Evolutionary conservation across 2,329 filamentous ascomycete species (phyloP), one percentile per base, ranked within the genome.

Genomic region (Diaporthe sp.): DNA sequence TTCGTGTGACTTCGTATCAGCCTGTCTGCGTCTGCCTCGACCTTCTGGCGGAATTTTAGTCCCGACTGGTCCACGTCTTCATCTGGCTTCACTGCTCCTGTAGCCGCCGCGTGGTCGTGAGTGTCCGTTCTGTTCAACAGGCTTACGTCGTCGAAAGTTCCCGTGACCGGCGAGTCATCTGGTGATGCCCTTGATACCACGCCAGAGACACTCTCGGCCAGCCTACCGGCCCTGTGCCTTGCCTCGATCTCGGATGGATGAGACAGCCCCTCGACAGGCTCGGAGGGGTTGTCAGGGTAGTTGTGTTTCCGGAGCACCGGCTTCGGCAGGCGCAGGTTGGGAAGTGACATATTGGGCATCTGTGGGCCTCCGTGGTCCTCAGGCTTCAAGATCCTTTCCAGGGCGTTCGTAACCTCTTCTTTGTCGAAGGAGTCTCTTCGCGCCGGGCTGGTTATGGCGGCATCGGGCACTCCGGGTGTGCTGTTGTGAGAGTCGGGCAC

Each of bases 201-300:
- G 9, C 76, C 78, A 9, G 81, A 83, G 2, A 83, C 80, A 44
- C 78, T 80, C 71, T 80, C 79, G 13, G 82, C 82, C 32, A 83
- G 77, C 13, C 82, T 79, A 61, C 83, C 82, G 3, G 82, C 82
- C 22, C 82, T 79, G 47, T 82, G 77, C 61, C 81, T 81, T 50
- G 82, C 82, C 35, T 82, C 82, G 9, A 81, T 78, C 73, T 82
- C 81, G 1, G 82, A 83, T 47, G 72, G 77, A 71, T 76, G 78
- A 39, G 76, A 76, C 7, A 73, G 30, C 1, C 72, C 72, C 17
- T 68, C 59, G 27, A 76, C 53, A 25, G 63, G 47, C 30, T 79
- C 78, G 27, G 73, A 61, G 1, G 77, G 75, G 44, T 73, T 73
- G 13, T 77, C 75, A 3, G 75, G 53, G 8, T 71, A 53, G 32